phyloP scores from a whole-genome alignment of 139 green algal species.

The Tetradesmus lagerheimii region DNA sequence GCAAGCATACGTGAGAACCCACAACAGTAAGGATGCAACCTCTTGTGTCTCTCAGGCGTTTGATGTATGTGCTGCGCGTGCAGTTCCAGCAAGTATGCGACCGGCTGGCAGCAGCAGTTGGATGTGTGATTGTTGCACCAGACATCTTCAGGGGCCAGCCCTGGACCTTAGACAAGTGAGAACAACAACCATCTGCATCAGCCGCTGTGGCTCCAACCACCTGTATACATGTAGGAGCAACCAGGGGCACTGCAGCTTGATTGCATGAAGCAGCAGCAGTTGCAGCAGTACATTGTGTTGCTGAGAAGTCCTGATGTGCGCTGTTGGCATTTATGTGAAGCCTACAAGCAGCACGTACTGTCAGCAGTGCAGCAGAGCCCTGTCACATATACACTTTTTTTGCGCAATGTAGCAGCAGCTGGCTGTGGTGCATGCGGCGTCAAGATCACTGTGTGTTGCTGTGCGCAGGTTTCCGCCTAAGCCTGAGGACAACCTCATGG shows the following conservation, averaged over 20 bases:
- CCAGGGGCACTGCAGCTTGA: too few species aligned
- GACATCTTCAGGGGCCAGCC: conserved; percentile 42
- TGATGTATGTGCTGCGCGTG: neutral
- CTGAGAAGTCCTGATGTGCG: neutral
- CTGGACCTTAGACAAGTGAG: conserved; percentile 36
- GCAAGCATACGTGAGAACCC: too few species aligned
- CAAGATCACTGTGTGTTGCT: neutral
- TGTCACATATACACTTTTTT: too few species aligned
- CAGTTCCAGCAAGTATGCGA: conserved; percentile 48
- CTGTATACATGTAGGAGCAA: too few species aligned
- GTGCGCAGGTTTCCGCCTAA: conserved; percentile 42
- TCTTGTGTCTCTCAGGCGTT: neutral
- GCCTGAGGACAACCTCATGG: conserved; percentile 37
- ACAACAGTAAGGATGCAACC: too few species aligned
- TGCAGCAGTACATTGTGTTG: too few species aligned
- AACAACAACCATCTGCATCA: neutral
- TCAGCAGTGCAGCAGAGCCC: too few species aligned
- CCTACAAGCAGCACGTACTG: too few species aligned
- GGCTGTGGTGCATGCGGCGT: too few species aligned
- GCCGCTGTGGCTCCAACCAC: neutral
- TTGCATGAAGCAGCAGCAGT: too few species aligned
- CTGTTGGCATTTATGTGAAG: neutral
- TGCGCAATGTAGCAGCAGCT: too few species aligned
- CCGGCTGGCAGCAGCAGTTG: conserved; percentile 22
- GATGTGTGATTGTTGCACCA: conserved; percentile 24